Evolutionary conservation across 305 asterid genomes (phyloP).

Genomic region (Nicotiana rustica): DNA sequence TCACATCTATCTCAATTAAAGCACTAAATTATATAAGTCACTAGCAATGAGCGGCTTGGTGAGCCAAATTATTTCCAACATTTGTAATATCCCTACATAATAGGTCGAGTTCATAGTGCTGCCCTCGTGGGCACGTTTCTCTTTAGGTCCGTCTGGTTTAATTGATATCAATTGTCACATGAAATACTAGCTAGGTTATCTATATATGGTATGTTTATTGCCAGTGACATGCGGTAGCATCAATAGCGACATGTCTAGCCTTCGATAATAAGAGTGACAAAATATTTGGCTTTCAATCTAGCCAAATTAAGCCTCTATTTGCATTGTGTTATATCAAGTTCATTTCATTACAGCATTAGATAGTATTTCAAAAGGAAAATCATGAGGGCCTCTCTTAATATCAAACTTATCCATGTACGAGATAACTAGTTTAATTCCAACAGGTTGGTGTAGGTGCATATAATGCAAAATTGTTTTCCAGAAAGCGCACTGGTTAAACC

Average conservation of each 20-base stretch:
- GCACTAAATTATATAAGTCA: background rate
- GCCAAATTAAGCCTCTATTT: background rate
- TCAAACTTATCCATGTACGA: background rate
- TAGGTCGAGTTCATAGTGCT: background rate
- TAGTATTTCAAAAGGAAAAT: too few relatives aligned
- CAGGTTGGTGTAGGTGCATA: background rate
- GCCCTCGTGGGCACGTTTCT: background rate
- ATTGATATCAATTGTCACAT: background rate
- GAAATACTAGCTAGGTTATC: background rate
- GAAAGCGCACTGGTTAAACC: too few relatives aligned
- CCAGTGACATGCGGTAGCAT: background rate
- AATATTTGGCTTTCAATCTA: background rate
- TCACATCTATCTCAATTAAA: constrained; percentile 17
- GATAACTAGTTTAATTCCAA: too few relatives aligned
- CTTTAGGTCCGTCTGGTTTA: background rate
- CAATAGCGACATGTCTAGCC: background rate
- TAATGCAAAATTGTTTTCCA: background rate
- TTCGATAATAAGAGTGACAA: background rate
- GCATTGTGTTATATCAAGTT: background rate
- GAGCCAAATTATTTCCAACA: background rate
- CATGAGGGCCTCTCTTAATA: background rate
- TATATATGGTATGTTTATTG: background rate
- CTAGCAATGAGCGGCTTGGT: background rate
- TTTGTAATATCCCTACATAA: background rate
- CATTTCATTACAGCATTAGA: background rate